Percentiles rank a stretch among this genome's conserved stretches.
These are phyloP conservation scores for Mrakia gelida DNA, from an alignment of 768 basidiomycete genomes.

Conservation along the genomic window DNA sequence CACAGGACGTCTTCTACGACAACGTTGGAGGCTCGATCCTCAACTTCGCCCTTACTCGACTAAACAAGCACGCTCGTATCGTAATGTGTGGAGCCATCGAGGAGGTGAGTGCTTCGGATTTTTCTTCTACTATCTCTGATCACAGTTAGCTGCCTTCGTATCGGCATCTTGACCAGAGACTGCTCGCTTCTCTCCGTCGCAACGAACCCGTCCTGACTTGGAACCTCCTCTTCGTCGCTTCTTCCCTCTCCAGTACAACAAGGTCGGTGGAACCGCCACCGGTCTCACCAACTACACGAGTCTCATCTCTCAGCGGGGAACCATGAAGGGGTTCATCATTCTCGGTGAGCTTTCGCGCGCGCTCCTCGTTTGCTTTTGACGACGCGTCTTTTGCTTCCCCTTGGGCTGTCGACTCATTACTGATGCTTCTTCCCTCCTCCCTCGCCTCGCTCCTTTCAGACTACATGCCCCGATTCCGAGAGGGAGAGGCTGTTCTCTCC, in stretches of 20 bases:
- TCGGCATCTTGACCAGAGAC: too few relatives aligned
- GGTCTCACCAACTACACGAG: conserved; percentile 10
- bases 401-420: neutral
- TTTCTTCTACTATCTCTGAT: neutral
- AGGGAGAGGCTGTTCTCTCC: neutral
- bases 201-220: neutral
- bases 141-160: neutral
- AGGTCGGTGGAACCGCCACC: neutral
- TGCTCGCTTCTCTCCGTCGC: too few relatives aligned
- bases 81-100: conserved; percentile 27
- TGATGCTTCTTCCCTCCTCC: neutral
- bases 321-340: conserved; percentile 18
- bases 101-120: neutral
- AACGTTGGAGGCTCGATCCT: conserved; percentile 47
- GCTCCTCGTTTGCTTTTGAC: neutral
- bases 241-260: conserved; percentile 6
- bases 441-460: neutral
- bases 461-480: neutral
- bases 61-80: conserved; percentile 14
- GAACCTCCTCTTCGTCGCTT: neutral
- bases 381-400: neutral
- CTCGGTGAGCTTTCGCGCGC: neutral
- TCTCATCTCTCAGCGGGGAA: conserved; percentile 18
- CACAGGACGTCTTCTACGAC: conserved; percentile 32
- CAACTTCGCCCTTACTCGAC: neutral